These are phyloP conservation scores for Phytophthora aleatoria DNA, from an alignment of 352 stramenopile species.

Conservation along the genomic window DNA sequence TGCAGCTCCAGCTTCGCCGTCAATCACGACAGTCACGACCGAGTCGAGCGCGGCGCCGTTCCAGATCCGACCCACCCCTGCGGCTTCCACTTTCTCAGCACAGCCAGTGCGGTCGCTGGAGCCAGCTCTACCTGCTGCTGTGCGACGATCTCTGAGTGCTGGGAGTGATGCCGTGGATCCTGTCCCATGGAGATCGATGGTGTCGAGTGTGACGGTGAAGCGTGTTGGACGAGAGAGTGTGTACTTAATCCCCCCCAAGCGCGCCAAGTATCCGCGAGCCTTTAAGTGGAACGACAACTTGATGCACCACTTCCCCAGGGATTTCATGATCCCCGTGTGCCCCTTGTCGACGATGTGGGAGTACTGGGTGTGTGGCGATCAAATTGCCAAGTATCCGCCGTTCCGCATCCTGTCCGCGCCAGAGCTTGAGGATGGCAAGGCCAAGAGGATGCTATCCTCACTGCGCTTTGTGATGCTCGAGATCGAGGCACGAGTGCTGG, in stretches of 20 bases:
- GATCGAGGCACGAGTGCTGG: conserved; percentile 27
- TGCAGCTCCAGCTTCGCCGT: neutral
- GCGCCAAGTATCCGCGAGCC: conserved; percentile 16
- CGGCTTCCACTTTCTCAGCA: neutral
- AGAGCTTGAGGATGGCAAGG: conserved; percentile 18
- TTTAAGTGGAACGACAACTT: conserved; percentile 31
- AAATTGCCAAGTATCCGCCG: conserved; percentile 19
- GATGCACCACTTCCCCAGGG: conserved; percentile 32
- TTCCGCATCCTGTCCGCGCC: conserved; percentile 23
- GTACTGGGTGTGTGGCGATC: conserved; percentile 25
- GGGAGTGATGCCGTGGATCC: neutral
- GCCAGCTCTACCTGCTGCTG: neutral
- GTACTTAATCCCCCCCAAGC: conserved; percentile 20
- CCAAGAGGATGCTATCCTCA: conserved; percentile 11
- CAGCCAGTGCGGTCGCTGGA: neutral
- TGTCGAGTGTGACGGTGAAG: conserved; percentile 10
- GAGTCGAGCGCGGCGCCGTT: neutral
- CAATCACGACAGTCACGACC: neutral
- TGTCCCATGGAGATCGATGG: neutral
- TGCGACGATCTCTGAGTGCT: neutral
- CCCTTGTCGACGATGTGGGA: conserved; percentile 19
- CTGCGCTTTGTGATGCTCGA: conserved; percentile 35
- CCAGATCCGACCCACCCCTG: conserved; percentile 1
- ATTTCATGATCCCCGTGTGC: conserved; percentile 16
- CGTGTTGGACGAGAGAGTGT: conserved; percentile 4